phyloP scores from a whole-genome alignment of 2,329 filamentous ascomycete genomes.

The Fusarium coffeatum region DNA sequence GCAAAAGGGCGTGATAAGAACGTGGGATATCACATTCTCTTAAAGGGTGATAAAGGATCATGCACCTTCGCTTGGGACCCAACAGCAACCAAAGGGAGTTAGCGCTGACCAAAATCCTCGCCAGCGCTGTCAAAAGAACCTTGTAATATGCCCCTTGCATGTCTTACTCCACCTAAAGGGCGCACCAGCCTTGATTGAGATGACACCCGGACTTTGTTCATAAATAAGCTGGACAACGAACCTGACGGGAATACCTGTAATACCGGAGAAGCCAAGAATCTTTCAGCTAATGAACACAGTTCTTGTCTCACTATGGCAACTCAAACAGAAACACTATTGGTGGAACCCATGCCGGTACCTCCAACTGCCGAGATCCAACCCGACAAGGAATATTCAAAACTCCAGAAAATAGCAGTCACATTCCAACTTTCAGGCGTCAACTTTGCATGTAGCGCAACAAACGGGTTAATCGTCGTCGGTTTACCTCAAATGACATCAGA shows the following conservation, averaged over 20 bases:
- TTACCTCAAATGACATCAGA: constrained; percentile 56
- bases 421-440: constrained; percentile 44
- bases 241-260: too few species aligned
- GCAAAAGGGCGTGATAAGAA: neutral
- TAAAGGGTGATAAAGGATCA: neutral
- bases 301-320: constrained; percentile 6
- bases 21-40: neutral
- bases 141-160: constrained; percentile 2
- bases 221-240: neutral
- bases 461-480: constrained; percentile 52
- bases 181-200: neutral
- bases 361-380: neutral
- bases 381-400: neutral
- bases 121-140: neutral
- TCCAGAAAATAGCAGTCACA: constrained; percentile 38
- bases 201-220: neutral
- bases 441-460: constrained; percentile 41
- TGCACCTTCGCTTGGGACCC: neutral
- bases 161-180: constrained; percentile 17
- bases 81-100: neutral
- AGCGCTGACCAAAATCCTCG: constrained; percentile 1
- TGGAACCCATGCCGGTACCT: neutral
- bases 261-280: neutral
- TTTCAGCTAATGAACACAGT: neutral
- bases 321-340: constrained; percentile 1